Percentiles rank a stretch among this genome's conserved stretches.
Evolutionary conservation across 108 stramenopile species (phyloP).

Genomic region (Pseudonitzschia pungens): DNA sequence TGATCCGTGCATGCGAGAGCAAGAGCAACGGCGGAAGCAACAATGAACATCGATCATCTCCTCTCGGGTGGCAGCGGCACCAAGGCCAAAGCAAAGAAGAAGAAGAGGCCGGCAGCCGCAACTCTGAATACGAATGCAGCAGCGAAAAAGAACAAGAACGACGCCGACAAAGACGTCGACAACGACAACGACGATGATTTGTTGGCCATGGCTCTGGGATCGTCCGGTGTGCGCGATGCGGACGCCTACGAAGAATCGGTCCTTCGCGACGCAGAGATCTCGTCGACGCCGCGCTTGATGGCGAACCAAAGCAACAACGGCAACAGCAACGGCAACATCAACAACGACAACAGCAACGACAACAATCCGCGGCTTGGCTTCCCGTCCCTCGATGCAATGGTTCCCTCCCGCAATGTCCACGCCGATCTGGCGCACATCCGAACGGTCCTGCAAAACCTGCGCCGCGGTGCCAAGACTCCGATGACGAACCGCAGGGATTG

Average conservation of each 20-base stretch:
- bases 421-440: constrained; percentile 62
- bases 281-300: constrained; percentile 52
- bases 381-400: constrained; percentile 23
- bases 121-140: not conserved
- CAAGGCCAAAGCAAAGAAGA: not conserved
- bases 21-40: not conserved
- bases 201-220: constrained; percentile 55
- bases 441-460: constrained; percentile 44
- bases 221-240: constrained; percentile 28
- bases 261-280: constrained; percentile 51
- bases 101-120: not conserved
- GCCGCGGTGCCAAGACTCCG: constrained; percentile 24
- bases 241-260: constrained; percentile 68
- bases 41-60: not conserved
- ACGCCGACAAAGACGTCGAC: not conserved
- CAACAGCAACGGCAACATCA: not conserved
- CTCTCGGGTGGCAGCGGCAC: not conserved
- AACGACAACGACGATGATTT: constrained; percentile 50
- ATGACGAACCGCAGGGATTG: constrained; percentile 18
- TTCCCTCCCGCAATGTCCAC: constrained; percentile 17
- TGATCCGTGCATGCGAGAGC: no score
- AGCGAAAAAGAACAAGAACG: not conserved
- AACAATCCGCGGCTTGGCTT: constrained; percentile 22
- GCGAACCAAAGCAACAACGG: not conserved
- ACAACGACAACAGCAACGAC: not conserved